Conservation (phyloP, 306 rosid genomes). For the Medicago truncatula region MtrunA17r5.0-ANR NC_053045.1:28746001-28746500, state of each 20-base stretch:
- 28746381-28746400: slow-evolving; percentile 12
- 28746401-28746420: background rate
- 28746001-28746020: too few species aligned
- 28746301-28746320: background rate
- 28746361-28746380: background rate
- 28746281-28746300: slow-evolving; percentile 23
- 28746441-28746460: slow-evolving; percentile 31
- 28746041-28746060: too few species aligned
- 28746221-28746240: slow-evolving; percentile 77
- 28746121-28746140: background rate
- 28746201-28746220: slow-evolving; percentile 86
- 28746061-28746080: slow-evolving; percentile 2
- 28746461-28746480: slow-evolving; percentile 29
- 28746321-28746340: slow-evolving; percentile 9
- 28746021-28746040: too few species aligned
- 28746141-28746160: slow-evolving; percentile 36
- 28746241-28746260: slow-evolving; percentile 84
- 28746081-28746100: background rate
- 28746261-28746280: slow-evolving; percentile 46
- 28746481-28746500: slow-evolving; percentile 94
- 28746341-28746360: slow-evolving; percentile 11
- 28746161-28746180: slow-evolving; percentile 10
- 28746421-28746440: background rate
- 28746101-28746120: background rate
- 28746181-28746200: slow-evolving; percentile 56